These are phyloP conservation scores for Heteromeles arbutifolia DNA, from an alignment of 306 rosid genomes.

Conservation along the genomic window DNA sequence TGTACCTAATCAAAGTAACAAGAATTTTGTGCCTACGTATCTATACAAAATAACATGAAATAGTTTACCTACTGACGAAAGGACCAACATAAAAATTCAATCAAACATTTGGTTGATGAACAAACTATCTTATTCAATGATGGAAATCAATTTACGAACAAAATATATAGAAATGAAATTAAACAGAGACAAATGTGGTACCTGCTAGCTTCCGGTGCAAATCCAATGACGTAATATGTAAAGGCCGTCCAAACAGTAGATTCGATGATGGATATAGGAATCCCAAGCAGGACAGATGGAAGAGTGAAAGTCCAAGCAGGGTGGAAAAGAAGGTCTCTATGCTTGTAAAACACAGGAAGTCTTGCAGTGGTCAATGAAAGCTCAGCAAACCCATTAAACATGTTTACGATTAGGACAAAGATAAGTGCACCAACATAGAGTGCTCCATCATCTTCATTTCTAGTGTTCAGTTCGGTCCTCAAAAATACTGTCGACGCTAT, in stretches of 20 bases:
- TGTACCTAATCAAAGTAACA: not conserved
- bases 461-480: constrained; percentile 49
- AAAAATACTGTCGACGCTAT: constrained; percentile 60
- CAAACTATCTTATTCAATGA: too few relatives aligned
- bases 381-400: constrained; percentile 81
- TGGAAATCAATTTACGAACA: not conserved
- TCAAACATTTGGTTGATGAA: not conserved
- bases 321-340: constrained; percentile 81
- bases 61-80: not conserved
- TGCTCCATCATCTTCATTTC: constrained; percentile 46
- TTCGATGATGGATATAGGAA: constrained; percentile 67
- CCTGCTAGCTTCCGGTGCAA: constrained; percentile 59
- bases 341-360: constrained; percentile 90
- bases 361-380: constrained; percentile 58
- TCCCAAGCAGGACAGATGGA: constrained; percentile 51
- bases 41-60: too few relatives aligned
- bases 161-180: not conserved
- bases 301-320: constrained; percentile 88
- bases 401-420: constrained; percentile 54
- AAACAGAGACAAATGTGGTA: not conserved
- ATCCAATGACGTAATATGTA: constrained; percentile 47
- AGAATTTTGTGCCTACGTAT: not conserved
- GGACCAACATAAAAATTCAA: not conserved
- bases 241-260: constrained; percentile 45
- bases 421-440: constrained; percentile 60